Base-by-base conservation (phyloP, 208 protist species). In the Acanthamoeba lenticulata region DNA sequence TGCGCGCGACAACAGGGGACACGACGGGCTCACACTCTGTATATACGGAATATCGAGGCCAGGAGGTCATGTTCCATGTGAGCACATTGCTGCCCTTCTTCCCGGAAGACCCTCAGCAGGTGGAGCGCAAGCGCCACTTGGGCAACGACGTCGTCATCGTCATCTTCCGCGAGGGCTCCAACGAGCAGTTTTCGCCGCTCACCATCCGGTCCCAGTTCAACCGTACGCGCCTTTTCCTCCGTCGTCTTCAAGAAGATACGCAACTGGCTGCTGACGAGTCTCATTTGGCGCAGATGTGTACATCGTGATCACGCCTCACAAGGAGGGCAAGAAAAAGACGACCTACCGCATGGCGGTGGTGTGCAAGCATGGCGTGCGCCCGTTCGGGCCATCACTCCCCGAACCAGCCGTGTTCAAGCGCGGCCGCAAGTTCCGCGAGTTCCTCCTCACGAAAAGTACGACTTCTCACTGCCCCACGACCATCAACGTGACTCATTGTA, bases 51-150 rank as follows among this genome's bases (percentile, higher is more conserved):
- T 91, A 72, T 47, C 72, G 57, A 6, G 85, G 88, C 1, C 45
- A 62, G n/a, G 57, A 92, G 65, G 77, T 92, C 40, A 92, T 92
- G 95, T 96, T 96, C 90, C 96, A 97, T 83, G 96, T 97, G 17
- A 93, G 74, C 42, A 96, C 90, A 24, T 65, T 97, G 60, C 49
- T 97, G 52, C 96, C 95, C 47, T 97, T 93, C 83, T 95, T 93
- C 17, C 49, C 72, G 34, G 95, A 96, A 40, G 96, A 97, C 55
- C 81, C 81, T 57, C 96, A 97, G 83, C 95, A 97, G 90, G 65
- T 96, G 0, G 95, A 96, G 92, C 40, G 95, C n/a, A 96, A 96
- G 79, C 36, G 95, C 27, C 94, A 96, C 32, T 72, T 96, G 11
- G 95, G 95, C 67, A 96, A 96, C 79, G 95, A 96, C 36, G 74